Conservation (phyloP, 2,329 filamentous ascomycete genomes). For the Pestalotiopsis sp. region DNA sequence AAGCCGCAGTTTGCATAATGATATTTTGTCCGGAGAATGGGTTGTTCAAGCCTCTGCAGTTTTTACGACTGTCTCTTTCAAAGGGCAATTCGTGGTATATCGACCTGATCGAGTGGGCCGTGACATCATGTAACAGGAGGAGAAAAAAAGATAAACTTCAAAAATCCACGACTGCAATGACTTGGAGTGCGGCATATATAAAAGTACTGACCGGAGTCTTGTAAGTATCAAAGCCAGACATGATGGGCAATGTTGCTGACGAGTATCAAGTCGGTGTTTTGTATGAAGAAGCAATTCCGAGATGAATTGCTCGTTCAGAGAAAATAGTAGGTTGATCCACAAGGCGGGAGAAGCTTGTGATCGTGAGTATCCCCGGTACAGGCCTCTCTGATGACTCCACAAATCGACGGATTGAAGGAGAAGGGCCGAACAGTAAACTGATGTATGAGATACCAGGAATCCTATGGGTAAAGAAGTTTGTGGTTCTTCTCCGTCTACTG, state of each 20-base stretch:
- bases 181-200: background rate
- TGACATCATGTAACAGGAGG: background rate
- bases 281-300: background rate
- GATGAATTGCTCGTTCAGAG: background rate
- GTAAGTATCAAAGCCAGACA: slow-evolving; percentile 18
- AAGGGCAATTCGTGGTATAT: background rate
- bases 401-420: background rate
- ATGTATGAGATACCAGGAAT: background rate
- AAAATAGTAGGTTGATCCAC: background rate
- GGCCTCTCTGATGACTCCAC: background rate
- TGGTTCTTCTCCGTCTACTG: background rate
- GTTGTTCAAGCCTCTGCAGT: background rate
- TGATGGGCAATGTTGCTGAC: background rate
- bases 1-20: background rate
- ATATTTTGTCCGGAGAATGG: background rate
- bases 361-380: background rate
- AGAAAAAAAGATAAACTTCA: background rate
- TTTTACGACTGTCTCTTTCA: background rate
- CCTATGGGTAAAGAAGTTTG: background rate
- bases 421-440: background rate
- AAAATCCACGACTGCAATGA: background rate
- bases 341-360: background rate
- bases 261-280: background rate
- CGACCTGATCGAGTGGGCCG: background rate
- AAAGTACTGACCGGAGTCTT: slow-evolving; percentile 15